Base-by-base conservation (phyloP, 2,329 filamentous ascomycete species). In the Nigrospora oryzae region DNA sequence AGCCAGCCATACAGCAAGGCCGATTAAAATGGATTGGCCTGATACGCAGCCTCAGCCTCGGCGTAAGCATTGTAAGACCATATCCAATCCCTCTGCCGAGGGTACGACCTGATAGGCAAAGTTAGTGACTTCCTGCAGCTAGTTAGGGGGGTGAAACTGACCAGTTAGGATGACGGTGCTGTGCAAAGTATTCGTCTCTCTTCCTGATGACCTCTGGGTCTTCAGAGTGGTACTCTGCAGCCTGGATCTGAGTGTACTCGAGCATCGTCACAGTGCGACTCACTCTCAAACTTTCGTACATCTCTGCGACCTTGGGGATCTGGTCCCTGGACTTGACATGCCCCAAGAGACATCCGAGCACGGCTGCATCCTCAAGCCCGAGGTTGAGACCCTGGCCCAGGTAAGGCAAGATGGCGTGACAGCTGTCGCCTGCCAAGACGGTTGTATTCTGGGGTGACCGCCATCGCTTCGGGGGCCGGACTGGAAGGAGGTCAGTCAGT, bases 361-460 rank as follows among this genome's bases (percentile, higher is more conserved):
- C 33, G 4, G 31, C 45, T 4, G 45, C 45, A n/a, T 46, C 45
- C 16, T 46, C 45, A 4, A 46, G 36, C 5, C 16, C 40, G n/a
- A 43, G 45, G 14, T 36, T 40, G 4, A 46, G 41, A n/a, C 45
- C 45, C 16, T 46, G 45, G 6, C 19, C 23, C 8, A 43, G 15
- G 11, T 28, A 36, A 3, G 40, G 45, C 11, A 15, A 35, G 14
- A 40, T 39, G 23, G 40, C 19, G 37, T 46, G 41, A 6, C 33
- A 35, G 23, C 30, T 31, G 28, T 46, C 45, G 3, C 45, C 45
- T 5, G 37, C 45, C 7, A 46, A 32, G 3, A 46, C 6, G 12
- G 16, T n/a, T 3, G 14, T 36, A 11, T 17, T 38, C 11, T 40
- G 32, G 14, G n/a, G 32, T 11, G 43, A 45, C 14, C 14, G 31